Percentiles rank a stretch among this genome's conserved stretches.
Evolutionary conservation across 1,284 basidiomycete genomes (phyloP).

Genomic region (Puccinia brachypodii): DNA sequence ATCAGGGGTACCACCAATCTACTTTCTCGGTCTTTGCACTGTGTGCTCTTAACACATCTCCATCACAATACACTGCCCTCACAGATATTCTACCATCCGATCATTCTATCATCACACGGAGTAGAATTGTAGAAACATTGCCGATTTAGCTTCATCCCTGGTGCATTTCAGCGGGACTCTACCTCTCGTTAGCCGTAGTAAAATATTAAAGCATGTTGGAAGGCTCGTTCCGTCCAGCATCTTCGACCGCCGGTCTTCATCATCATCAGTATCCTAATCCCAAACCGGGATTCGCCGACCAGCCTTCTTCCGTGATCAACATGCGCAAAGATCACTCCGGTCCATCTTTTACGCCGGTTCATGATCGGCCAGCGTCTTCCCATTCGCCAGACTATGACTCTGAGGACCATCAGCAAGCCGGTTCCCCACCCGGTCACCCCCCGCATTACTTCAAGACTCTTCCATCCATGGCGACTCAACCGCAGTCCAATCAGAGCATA

Average conservation of each 20-base stretch:
- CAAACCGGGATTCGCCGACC: conserved; percentile 20
- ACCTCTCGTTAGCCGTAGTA: neutral
- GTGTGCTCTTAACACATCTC: neutral
- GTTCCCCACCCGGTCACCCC: neutral
- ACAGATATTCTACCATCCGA: neutral
- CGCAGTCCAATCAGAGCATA: conserved; percentile 7
- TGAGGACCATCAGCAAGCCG: conserved; percentile 33
- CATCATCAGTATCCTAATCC: conserved; percentile 2
- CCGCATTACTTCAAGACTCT: conserved; percentile 16
- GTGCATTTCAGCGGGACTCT: neutral
- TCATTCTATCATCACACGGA: neutral
- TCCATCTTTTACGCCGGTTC: conserved; percentile 29
- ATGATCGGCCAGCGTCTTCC: conserved; percentile 13
- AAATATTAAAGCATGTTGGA: conserved; percentile 28
- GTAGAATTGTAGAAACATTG: neutral
- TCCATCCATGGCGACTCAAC: neutral
- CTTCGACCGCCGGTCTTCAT: conserved; percentile 1
- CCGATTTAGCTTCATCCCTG: neutral
- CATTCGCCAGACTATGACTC: conserved; percentile 41
- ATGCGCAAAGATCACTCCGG: conserved; percentile 30
- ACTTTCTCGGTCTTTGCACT: neutral
- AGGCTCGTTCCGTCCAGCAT: conserved; percentile 44
- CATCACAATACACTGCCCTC: neutral
- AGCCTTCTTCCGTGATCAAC: neutral
- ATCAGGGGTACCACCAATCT: neutral